phyloP scores from a whole-genome alignment of 768 basidiomycete genomes.

The Obba rivulosa region DNA sequence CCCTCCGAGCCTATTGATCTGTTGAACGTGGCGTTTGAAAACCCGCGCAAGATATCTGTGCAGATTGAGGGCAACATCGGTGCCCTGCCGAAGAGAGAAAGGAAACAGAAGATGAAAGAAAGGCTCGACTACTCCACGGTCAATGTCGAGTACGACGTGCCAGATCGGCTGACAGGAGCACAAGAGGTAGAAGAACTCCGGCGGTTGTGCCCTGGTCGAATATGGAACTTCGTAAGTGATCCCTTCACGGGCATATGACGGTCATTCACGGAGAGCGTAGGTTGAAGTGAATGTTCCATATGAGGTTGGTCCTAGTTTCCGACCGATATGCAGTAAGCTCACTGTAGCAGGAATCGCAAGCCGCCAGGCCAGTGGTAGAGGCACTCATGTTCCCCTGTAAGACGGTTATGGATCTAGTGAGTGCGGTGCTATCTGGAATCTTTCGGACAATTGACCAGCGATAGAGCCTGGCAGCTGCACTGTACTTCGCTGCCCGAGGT shows the following conservation, averaged over 20 bases:
- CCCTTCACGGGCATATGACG: not conserved
- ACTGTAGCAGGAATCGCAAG: conserved; percentile 57
- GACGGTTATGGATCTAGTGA: conserved; percentile 89
- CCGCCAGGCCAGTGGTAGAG: conserved; percentile 49
- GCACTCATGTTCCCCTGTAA: conserved; percentile 71
- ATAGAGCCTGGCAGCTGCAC: conserved; percentile 85
- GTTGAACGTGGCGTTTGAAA: conserved; percentile 92
- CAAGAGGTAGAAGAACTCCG: conserved; percentile 75
- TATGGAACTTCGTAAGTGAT: conserved; percentile 80
- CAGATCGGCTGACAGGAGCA: conserved; percentile 81
- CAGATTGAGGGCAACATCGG: conserved; percentile 42
- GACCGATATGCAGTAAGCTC: not conserved
- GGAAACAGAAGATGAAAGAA: conserved; percentile 32
- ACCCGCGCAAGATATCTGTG: conserved; percentile 70
- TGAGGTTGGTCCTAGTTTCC: conserved; percentile 38
- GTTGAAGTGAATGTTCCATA: conserved; percentile 85
- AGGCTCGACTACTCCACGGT: conserved; percentile 17
- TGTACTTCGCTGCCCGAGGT: conserved; percentile 90
- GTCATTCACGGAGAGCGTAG: conserved; percentile 28
- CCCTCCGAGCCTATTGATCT: conserved; percentile 82
- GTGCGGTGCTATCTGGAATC: conserved; percentile 20
- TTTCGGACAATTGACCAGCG: not conserved
- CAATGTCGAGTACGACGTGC: conserved; percentile 61
- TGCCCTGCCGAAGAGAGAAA: conserved; percentile 34
- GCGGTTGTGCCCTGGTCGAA: conserved; percentile 66